phyloP scores from a whole-genome alignment of 148 eudicot species.

The Nepenthes gracilis region DNA sequence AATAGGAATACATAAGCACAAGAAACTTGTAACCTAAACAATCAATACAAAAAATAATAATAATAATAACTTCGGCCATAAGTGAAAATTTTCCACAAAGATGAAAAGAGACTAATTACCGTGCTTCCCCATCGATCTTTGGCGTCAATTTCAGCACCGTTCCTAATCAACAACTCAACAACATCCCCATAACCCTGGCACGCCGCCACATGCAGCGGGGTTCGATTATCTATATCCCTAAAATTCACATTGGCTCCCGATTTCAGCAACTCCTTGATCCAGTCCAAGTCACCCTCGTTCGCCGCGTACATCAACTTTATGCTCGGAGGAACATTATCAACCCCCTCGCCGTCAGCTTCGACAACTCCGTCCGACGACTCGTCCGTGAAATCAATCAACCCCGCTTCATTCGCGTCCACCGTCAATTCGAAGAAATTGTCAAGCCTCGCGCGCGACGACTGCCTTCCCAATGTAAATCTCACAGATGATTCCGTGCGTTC shows the following conservation, averaged over 20 bases:
- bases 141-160: slow-evolving; percentile 61
- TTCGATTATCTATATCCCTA: slow-evolving; percentile 65
- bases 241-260: slow-evolving; percentile 56
- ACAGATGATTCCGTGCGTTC: slow-evolving; percentile 10
- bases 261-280: slow-evolving; percentile 53
- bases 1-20: too few relatives aligned
- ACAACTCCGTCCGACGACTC: slow-evolving; percentile 14
- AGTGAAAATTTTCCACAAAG: too few relatives aligned
- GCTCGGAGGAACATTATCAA: slow-evolving; percentile 31
- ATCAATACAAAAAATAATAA: too few relatives aligned
- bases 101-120: slow-evolving; percentile 24
- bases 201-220: slow-evolving; percentile 80
- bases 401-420: slow-evolving; percentile 10
- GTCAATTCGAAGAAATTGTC: slow-evolving; percentile 10
- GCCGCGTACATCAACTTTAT: slow-evolving; percentile 63
- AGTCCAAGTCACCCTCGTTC: slow-evolving; percentile 67
- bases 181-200: slow-evolving; percentile 70
- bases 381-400: slow-evolving; percentile 15
- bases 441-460: slow-evolving; percentile 41
- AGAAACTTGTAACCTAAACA: too few relatives aligned
- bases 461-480: slow-evolving; percentile 45
- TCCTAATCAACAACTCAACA: slow-evolving; percentile 41
- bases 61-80: too few relatives aligned
- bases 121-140: slow-evolving; percentile 99
- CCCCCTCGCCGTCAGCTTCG: slow-evolving; percentile 11